A percentile compares a stretch with the other conserved stretches of the same genome.
These are phyloP conservation scores for Lasiodiplodia sp. DNA, from an alignment of 2,329 filamentous ascomycete genomes.

Conservation along the genomic window DNA sequence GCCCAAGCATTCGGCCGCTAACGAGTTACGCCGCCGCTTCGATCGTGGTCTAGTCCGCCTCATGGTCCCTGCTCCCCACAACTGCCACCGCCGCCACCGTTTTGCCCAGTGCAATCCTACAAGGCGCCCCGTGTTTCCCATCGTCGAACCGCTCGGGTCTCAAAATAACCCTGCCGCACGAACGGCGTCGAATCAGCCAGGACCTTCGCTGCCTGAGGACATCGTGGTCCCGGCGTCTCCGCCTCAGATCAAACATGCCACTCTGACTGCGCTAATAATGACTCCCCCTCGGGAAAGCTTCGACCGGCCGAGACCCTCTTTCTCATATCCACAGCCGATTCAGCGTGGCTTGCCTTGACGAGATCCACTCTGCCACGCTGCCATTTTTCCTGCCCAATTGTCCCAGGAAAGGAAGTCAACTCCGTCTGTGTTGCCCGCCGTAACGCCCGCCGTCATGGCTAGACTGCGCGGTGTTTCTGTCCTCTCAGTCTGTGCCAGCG, in stretches of 20 bases:
- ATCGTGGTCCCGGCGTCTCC: neutral
- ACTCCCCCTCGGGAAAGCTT: neutral
- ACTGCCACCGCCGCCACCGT: neutral
- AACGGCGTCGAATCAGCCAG: neutral
- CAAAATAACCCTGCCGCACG: constrained; percentile 15
- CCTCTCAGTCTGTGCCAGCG: constrained; percentile 6
- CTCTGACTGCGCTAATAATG: neutral
- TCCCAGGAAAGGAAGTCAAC: neutral
- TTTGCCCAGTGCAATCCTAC: neutral
- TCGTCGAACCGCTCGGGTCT: neutral
- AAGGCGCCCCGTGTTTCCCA: constrained; percentile 3
- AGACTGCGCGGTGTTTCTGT: constrained; percentile 1
- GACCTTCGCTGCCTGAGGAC: neutral
- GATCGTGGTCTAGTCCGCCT: neutral
- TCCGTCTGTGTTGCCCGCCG: neutral
- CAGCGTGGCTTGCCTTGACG: neutral
- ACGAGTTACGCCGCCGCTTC: constrained; percentile 5
- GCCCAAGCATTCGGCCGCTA: constrained; percentile 9
- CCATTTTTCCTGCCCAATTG: neutral
- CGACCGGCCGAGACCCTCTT: constrained; percentile 1
- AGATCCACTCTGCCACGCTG: neutral
- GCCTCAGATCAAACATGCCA: constrained; percentile 8
- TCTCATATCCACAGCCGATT: neutral
- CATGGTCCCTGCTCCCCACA: constrained; percentile 9
- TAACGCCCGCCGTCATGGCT: neutral